These are phyloP conservation scores for Adansonia rubrostipa DNA, from an alignment of 441 rosid genomes.

Conservation along the genomic window DNA sequence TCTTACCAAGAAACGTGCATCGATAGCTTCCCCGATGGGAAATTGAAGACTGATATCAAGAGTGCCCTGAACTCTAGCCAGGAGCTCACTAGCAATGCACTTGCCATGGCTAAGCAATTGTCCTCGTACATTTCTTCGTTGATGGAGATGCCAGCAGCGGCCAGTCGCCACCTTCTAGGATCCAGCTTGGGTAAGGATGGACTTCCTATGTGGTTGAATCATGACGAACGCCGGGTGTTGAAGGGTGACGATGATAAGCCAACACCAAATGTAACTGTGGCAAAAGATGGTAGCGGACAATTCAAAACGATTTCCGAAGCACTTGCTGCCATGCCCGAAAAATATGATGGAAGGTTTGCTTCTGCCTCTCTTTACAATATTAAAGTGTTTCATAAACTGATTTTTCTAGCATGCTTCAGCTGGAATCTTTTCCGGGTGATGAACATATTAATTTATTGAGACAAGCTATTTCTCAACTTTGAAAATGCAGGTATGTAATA, in stretches of 20 bases:
- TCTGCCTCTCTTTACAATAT: neutral
- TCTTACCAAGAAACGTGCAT: constrained; percentile 71
- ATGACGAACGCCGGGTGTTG: constrained; percentile 57
- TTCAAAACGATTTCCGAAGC: constrained; percentile 57
- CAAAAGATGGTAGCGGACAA: constrained; percentile 78
- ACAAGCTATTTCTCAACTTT: neutral
- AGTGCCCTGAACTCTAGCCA: constrained; percentile 43
- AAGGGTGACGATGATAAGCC: constrained; percentile 36
- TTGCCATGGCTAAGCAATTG: constrained; percentile 54
- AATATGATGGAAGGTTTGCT: constrained; percentile 51
- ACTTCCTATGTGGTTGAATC: constrained; percentile 57
- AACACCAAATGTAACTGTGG: constrained; percentile 61
- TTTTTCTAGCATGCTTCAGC: too few relatives aligned
- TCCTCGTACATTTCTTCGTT: constrained; percentile 31
- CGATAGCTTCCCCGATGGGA: constrained; percentile 68
- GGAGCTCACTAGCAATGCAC: constrained; percentile 67
- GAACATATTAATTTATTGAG: neutral
- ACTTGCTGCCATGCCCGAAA: constrained; percentile 38
- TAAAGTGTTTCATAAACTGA: too few relatives aligned
- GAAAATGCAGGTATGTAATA: constrained; percentile 54
- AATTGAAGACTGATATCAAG: constrained; percentile 30
- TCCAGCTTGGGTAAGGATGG: constrained; percentile 34
- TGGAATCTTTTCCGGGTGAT: constrained; percentile 15
- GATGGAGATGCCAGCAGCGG: neutral
- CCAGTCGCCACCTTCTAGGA: constrained; percentile 48